Evolutionary conservation across 108 stramenopile species (phyloP).

Genomic region (Phaeodactylum tricornutum): DNA sequence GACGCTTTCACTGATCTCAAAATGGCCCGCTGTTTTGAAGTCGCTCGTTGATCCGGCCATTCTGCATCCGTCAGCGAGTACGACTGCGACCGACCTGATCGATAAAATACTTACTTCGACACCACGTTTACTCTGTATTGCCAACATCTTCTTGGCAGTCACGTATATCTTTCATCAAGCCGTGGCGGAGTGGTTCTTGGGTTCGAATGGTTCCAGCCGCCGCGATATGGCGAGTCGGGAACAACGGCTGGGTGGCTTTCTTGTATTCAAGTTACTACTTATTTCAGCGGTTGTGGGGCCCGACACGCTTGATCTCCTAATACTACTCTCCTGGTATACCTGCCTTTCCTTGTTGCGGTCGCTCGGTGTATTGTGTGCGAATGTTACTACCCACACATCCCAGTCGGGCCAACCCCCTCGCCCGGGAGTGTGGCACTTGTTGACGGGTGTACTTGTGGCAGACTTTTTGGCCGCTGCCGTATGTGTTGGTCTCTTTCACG

Average conservation of each 20-base stretch:
- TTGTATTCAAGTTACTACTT: conserved; percentile 68
- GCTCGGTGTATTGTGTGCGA: conserved; percentile 42
- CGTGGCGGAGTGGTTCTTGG: conserved; percentile 63
- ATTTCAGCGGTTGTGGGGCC: conserved; percentile 56
- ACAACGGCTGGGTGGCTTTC: conserved; percentile 51
- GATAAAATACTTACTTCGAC: conserved; percentile 61
- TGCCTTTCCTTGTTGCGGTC: conserved; percentile 48
- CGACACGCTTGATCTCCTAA: conserved; percentile 55
- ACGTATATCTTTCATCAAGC: conserved; percentile 54
- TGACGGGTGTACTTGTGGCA: conserved; percentile 35
- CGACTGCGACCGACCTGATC: conserved; percentile 29
- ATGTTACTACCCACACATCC: conserved; percentile 26
- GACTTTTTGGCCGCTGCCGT: conserved; percentile 32
- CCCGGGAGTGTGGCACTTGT: conserved; percentile 36
- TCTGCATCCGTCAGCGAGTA: too few relatives aligned
- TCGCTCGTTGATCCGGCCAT: too few relatives aligned
- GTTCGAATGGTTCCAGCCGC: neutral
- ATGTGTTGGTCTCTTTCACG: conserved; percentile 43
- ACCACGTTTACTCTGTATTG: conserved; percentile 51
- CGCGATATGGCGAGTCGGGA: neutral
- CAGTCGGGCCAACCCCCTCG: conserved; percentile 40
- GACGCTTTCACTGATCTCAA: too few relatives aligned
- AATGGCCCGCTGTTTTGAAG: too few relatives aligned
- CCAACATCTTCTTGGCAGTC: conserved; percentile 50
- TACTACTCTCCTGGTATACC: conserved; percentile 64